Base-by-base conservation (phyloP, 169 alveolate species). In the Theileria equi region DNA sequence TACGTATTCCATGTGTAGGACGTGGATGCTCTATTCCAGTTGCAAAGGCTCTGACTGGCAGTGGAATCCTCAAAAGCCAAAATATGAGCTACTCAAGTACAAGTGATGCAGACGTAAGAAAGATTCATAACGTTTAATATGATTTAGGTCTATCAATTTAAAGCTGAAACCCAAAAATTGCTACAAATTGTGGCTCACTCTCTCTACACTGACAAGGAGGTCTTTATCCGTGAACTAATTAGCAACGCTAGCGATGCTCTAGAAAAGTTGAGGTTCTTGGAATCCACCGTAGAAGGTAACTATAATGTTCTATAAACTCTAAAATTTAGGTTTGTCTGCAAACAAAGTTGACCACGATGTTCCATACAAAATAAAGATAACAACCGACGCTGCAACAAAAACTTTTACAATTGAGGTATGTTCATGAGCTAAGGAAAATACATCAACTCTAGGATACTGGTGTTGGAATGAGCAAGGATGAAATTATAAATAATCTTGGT, bases 161-260 rank as follows among this genome's bases (percentile, higher is more conserved):
- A 94, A 72, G 97, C 99, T 31, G 99, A 96, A 89, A 96, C 98
- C 34, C 92, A 92, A 82, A 94, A 95, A 83, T 90, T 96, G 59
- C 88, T 96, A 45, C 97, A 96, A 64, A 95, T 96, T 16, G 98
- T 96, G 26, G 98, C 99, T 16, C 96, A 93, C 60, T 89, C 96
- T 17, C 91, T 96, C 25, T 96, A 96, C 84, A 95, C 98, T 0
- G 99, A 96, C 89, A 95, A 94, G 72, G 98, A 96, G 80, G 98
- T 93, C 34, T 92, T 92, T 55, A 82, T 98, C 41, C 91, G 99
- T 64, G 99, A 98, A 67, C 90, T 98, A 43, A 95, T 98, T 40
- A 97, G 99, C 16, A 98, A 98, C 81, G 98, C 99, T 7, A 95
- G 99, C 10, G 99, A 98, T 81, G 99, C 99, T 2, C 83, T 97